Conservation (phyloP, 768 basidiomycete species). For the Termitomyces sp. region DNA sequence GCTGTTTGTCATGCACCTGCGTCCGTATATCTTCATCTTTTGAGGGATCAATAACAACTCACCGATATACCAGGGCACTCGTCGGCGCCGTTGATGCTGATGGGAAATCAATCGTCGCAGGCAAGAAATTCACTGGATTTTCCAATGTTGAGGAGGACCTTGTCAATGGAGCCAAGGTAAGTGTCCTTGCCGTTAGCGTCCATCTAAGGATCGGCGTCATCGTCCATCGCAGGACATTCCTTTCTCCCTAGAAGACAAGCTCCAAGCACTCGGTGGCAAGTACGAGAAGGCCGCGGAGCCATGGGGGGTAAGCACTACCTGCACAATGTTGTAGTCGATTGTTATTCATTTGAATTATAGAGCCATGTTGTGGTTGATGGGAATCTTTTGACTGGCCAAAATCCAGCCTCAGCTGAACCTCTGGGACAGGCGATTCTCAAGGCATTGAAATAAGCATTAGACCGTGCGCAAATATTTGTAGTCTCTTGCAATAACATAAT, state of each 20-base stretch:
- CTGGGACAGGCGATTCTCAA: constrained; percentile 57
- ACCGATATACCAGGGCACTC: constrained; percentile 44
- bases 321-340: background rate
- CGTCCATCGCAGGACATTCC: constrained; percentile 47
- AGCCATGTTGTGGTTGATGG: constrained; percentile 55
- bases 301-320: constrained; percentile 45
- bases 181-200: constrained; percentile 7
- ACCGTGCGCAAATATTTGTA: background rate
- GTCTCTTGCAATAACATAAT: background rate
- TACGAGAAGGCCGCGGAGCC: constrained; percentile 55
- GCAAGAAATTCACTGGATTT: constrained; percentile 60
- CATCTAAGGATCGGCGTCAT: background rate
- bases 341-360: constrained; percentile 20
- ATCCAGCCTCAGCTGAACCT: constrained; percentile 61
- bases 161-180: constrained; percentile 41
- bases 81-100: constrained; percentile 49
- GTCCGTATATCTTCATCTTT: constrained; percentile 31
- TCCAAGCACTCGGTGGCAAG: constrained; percentile 59
- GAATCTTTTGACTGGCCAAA: constrained; percentile 68
- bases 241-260: constrained; percentile 69
- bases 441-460: constrained; percentile 31
- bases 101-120: constrained; percentile 65
- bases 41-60: background rate
- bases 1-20: constrained; percentile 84
- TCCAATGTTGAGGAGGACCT: constrained; percentile 66